Evolutionary conservation across 2,329 filamentous ascomycete genomes (phyloP), one percentile per base, ranked within the genome.

Genomic region (Kalmusia sp.): DNA sequence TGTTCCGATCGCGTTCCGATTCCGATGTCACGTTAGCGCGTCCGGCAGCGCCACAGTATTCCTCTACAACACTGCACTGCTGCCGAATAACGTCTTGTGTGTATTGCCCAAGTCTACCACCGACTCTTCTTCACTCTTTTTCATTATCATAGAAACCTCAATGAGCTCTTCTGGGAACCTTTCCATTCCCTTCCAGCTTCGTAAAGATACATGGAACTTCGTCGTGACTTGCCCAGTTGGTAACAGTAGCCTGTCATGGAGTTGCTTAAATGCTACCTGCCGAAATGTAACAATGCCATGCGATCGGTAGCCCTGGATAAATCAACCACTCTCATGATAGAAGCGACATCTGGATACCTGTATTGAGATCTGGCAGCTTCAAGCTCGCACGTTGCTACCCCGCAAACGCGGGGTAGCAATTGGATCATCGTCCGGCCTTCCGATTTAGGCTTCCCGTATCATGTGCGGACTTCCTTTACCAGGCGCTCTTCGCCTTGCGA

Each of bases 331-430:
- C 19, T 12, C 9, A 11, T 6, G 9, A 33, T 9, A 6, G 22
- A n/a, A 7, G 7, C 27, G 7, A 21, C 11, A 31, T 15, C 15
- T 33, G 8, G 9, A 8, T 28, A 8, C 3, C 4, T 15, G 14
- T 3, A 33, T 6, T 19, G 27, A 9, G 19, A 21, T 33, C 9
- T 14, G n/a, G 3, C 7, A 12, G 12, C 19, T 22, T 14, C 9
- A 24, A 9, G 15, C 30, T 21, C 41, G 21, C 30, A 19, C 21
- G 21, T 15, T 19, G 28, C 30, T 37, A 47, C 44, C 44, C 44
- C 44, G 44, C 44, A 3, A 11, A 15, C 19, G 44, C 44, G 44
- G 44, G 44, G 44, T 47, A 47, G 30, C 44, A 35, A 24, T 22
- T 35, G 44, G 44, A 37, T 47, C 31, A 4, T 30, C 44, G 28